These are phyloP conservation scores for Eucalyptus virginea DNA, from an alignment of 345 rosid species.

Conservation along the genomic window DNA sequence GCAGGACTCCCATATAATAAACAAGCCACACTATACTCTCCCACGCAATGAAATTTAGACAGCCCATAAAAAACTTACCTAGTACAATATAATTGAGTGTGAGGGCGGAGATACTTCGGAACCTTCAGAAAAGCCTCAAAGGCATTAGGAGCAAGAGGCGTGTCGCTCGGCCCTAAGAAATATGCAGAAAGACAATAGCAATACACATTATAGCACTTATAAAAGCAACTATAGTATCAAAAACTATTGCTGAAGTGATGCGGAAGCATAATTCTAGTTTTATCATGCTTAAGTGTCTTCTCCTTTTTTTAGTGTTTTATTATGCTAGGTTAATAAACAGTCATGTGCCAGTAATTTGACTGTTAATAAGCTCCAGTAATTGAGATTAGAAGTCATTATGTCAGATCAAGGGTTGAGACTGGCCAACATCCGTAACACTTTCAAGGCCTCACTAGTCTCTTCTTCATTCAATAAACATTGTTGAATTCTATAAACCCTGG, in stretches of 20 bases:
- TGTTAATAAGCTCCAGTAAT: neutral
- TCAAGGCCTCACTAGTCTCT: neutral
- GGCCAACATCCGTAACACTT: neutral
- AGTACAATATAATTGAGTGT: constrained; percentile 91
- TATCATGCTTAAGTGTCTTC: neutral
- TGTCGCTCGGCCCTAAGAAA: constrained; percentile 68
- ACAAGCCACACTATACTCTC: neutral
- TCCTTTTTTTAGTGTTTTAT: neutral
- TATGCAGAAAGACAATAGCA: neutral
- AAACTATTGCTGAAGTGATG: neutral
- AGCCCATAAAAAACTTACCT: constrained; percentile 33
- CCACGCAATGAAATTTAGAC: neutral
- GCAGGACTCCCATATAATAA: neutral
- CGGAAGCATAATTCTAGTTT: neutral
- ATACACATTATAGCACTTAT: neutral
- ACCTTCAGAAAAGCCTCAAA: constrained; percentile 95
- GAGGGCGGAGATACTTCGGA: constrained; percentile 89
- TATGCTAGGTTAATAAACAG: neutral
- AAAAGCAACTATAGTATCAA: neutral
- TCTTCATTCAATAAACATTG: neutral
- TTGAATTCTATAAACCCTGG: neutral
- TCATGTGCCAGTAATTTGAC: neutral
- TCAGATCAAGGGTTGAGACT: neutral
- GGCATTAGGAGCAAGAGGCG: constrained; percentile 85
- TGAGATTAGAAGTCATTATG: neutral